Evolutionary conservation across 345 rosid genomes (phyloP).

Genomic region (Eucalyptus camaldulensis): DNA sequence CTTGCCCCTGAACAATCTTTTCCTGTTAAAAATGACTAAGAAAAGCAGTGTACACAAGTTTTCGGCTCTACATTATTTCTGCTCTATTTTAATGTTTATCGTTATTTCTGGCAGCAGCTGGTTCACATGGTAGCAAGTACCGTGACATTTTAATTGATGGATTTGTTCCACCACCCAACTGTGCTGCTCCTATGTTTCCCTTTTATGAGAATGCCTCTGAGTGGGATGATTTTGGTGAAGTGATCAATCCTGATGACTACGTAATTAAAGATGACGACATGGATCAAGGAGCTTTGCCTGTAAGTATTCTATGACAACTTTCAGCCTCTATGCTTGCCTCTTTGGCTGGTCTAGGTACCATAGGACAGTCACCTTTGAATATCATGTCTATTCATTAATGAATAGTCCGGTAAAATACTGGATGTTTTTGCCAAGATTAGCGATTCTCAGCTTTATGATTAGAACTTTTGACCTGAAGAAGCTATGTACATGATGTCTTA

Average conservation of each 20-base stretch:
- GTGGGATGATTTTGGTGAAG: slow-evolving; percentile 99
- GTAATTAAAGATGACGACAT: slow-evolving; percentile 79
- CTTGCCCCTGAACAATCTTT: background rate
- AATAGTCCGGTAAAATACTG: background rate
- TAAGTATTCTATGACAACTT: background rate
- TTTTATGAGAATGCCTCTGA: slow-evolving; percentile 65
- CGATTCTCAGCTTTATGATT: background rate
- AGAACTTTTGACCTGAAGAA: background rate
- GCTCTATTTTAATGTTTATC: background rate
- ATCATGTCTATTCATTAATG: background rate
- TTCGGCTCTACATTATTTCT: background rate
- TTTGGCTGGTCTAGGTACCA: background rate
- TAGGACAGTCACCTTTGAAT: background rate
- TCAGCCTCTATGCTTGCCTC: background rate
- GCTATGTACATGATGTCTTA: background rate
- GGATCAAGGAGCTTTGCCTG: slow-evolving; percentile 48
- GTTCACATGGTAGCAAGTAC: slow-evolving; percentile 47
- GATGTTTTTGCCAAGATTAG: background rate
- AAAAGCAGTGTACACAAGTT: background rate
- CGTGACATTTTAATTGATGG: slow-evolving; percentile 86
- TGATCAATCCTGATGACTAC: slow-evolving; percentile 94
- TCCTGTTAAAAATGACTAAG: background rate
- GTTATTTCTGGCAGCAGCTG: slow-evolving; percentile 24
- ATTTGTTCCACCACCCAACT: slow-evolving; percentile 72
- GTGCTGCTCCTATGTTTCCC: slow-evolving; percentile 94